Conservation (phyloP, 768 basidiomycete species). For the Mycena amicta region DNA sequence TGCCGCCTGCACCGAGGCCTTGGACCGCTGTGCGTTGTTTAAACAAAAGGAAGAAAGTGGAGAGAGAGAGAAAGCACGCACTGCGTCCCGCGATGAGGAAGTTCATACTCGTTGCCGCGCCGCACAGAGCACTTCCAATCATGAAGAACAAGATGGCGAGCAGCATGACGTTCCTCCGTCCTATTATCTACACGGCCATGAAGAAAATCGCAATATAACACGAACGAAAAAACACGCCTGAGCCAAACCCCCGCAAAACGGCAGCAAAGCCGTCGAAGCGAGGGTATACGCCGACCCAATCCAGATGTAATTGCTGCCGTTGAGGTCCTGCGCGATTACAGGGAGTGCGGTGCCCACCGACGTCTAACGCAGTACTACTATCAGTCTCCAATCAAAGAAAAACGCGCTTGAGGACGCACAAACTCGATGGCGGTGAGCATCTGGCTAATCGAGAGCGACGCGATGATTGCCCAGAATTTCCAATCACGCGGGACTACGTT, state of each 20-base stretch:
- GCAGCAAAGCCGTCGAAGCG: slow-evolving; percentile 36
- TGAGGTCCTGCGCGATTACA: neutral
- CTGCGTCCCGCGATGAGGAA: slow-evolving; percentile 46
- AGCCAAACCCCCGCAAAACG: slow-evolving; percentile 30
- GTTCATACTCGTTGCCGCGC: slow-evolving; percentile 42
- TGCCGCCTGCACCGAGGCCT: slow-evolving; percentile 42
- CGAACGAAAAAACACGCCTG: slow-evolving; percentile 3
- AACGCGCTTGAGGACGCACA: neutral
- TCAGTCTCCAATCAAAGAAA: no score
- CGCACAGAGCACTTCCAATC: slow-evolving; percentile 47
- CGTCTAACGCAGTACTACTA: neutral
- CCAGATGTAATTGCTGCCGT: slow-evolving; percentile 34
- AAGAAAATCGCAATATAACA: neutral
- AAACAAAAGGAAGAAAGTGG: neutral
- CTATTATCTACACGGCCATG: slow-evolving; percentile 32
- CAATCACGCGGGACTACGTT: neutral
- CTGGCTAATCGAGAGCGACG: neutral
- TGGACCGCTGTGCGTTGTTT: slow-evolving; percentile 34
- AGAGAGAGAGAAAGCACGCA: slow-evolving; percentile 9
- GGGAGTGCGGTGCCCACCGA: neutral
- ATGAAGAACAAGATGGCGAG: slow-evolving; percentile 39
- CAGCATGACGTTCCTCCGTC: slow-evolving; percentile 38
- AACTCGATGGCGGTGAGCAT: neutral
- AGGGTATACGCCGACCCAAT: slow-evolving; percentile 36
- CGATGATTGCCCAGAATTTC: neutral